Base-by-base conservation (phyloP, 768 basidiomycete genomes). In the Rhodotorula kratochvilovae region DNA sequence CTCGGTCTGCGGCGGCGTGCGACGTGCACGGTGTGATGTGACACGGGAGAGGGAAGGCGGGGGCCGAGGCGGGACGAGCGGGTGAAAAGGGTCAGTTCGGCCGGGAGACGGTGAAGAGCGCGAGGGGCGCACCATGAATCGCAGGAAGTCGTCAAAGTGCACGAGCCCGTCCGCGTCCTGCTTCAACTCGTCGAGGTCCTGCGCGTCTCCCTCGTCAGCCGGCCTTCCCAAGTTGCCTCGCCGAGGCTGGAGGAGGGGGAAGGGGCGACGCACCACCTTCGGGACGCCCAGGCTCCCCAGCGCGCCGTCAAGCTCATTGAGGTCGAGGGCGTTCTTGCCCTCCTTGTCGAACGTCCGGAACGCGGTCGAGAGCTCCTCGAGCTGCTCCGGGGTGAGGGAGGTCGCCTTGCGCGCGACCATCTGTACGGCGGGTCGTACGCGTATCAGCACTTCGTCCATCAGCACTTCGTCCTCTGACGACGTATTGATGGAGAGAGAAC, bases 301-400 rank as follows among this genome's bases (percentile, higher is more conserved):
- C 2, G 96, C 96, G 19, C 92, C 91, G n/a, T 89, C 86, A 85
- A 96, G 89, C 80, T 97, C 92, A 12, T 90, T 84, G 68, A 88
- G 79, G 69, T 85, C 87, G 50, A 98, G 85, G 0, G 91, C 92
- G 79, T 97, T 96, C 50, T 89, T 87, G 76, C 91, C 89, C 21
- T 27, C 25, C 56, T 97, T 93, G 72, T 97, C 95, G 77, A 99
- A 99, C 82, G 97, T 94, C 62, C 94, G 87, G 87, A 99, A 98
- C 2, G 93, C 95, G 79, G 89, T 87, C 80, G 98, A 95, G 75
- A 96, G 95, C 78, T 97, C 93, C 79, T 98, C 95, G 33, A 98
- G 84, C 78, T 93, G 92, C 23, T 92, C 93, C 0, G 96, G 93
- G 0, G 95, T 95, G 72, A 99, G 81, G 79, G 97, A 96, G 35